phyloP scores from a whole-genome alignment of 139 green algal species.

The Chlamydomonas sp. region DNA sequence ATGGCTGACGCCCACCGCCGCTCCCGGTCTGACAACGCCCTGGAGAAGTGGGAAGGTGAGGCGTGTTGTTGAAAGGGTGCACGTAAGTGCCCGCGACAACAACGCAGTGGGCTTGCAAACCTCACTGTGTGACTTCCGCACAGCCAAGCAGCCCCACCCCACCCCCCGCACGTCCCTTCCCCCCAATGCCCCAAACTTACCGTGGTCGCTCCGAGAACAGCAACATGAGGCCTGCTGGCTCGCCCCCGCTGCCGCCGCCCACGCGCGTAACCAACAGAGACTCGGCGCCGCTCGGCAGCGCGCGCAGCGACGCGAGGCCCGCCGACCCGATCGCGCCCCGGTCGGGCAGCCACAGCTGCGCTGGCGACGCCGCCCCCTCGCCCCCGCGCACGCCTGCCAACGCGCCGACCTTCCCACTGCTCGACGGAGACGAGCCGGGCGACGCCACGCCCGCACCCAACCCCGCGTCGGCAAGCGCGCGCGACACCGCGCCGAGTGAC shows the following conservation, averaged over 20 bases:
- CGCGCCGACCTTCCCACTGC: not conserved
- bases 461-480: too few species aligned
- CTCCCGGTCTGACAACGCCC: conserved; percentile 53
- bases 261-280: conserved; percentile 26
- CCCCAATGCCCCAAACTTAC: conserved; percentile 3
- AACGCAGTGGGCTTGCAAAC: too few species aligned
- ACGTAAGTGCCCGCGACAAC: too few species aligned
- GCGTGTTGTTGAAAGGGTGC: not conserved
- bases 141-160: too few species aligned
- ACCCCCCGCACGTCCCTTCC: not conserved
- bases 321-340: conserved; percentile 15
- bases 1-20: conserved; percentile 47
- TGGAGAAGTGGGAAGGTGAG: not conserved
- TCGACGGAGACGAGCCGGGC: not conserved
- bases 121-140: too few species aligned
- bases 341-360: conserved; percentile 38
- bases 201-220: conserved; percentile 47
- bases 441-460: too few species aligned
- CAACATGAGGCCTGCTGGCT: conserved; percentile 34
- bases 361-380: not conserved
- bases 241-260: not conserved
- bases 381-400: not conserved
- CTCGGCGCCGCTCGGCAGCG: conserved; percentile 27
- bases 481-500: not conserved
- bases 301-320: conserved; percentile 15